These are phyloP conservation scores for Elaeis oleifera DNA, from an alignment of 202 grass and related monocot species.

Conservation along the genomic window DNA sequence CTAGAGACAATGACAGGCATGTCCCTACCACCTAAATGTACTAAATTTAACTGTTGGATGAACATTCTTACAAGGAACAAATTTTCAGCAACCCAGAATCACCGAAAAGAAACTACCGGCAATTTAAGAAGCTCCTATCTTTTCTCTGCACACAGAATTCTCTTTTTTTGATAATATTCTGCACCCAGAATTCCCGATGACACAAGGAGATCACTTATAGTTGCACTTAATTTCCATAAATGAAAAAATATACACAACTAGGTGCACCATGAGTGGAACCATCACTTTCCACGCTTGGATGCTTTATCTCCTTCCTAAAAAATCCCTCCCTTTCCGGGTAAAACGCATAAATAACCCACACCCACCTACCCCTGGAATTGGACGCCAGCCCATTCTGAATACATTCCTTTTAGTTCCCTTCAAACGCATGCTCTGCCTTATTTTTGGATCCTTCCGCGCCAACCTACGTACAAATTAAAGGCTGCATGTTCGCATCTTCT, in stretches of 20 bases:
- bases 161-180: background rate
- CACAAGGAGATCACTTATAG: too few species aligned
- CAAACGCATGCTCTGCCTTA: background rate
- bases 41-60: too few species aligned
- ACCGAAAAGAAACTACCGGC: too few species aligned
- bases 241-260: conserved; percentile 4
- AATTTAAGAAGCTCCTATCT: too few species aligned
- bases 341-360: background rate
- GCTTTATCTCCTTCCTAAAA: conserved; percentile 8
- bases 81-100: too few species aligned
- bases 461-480: too few species aligned
- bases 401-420: background rate
- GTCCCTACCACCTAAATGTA: too few species aligned
- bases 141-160: too few species aligned
- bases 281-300: conserved; percentile 15
- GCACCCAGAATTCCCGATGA: background rate
- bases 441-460: too few species aligned
- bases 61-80: too few species aligned
- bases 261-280: conserved; percentile 26
- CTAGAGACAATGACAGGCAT: too few species aligned
- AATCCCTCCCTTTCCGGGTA: background rate
- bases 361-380: background rate
- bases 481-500: too few species aligned
- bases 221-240: background rate
- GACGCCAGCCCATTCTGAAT: background rate